Percentiles rank a stretch among this genome's conserved stretches.
Evolutionary conservation across 2,329 filamentous ascomycete genomes (phyloP).

Genomic region (Zasmidium citrigriseum): DNA sequence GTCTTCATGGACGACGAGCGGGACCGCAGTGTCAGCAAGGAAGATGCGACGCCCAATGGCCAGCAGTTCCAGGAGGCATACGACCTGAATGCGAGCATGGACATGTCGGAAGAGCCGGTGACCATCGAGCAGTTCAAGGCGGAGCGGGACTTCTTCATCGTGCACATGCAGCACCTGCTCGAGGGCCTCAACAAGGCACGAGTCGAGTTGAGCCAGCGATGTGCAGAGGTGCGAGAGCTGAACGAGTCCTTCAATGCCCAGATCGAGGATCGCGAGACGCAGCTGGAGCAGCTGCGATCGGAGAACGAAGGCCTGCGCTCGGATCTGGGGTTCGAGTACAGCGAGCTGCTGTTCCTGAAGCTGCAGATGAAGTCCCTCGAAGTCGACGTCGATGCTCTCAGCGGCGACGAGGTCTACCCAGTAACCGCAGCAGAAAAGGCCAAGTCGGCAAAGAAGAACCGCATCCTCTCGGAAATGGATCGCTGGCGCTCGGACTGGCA

Average conservation of each 20-base stretch:
- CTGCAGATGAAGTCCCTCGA: conserved; percentile 41
- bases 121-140: conserved; percentile 25
- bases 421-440: conserved; percentile 5
- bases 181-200: conserved; percentile 32
- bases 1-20: conserved; percentile 33
- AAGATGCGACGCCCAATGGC: conserved; percentile 14
- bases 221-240: conserved; percentile 34
- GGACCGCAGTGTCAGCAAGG: background rate
- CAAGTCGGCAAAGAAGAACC: conserved; percentile 19
- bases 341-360: conserved; percentile 41
- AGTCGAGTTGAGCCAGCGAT: conserved; percentile 34
- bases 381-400: conserved; percentile 30
- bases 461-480: conserved; percentile 34
- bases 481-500: conserved; percentile 39
- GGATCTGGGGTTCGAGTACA: conserved; percentile 41
- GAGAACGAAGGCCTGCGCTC: conserved; percentile 40
- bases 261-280: conserved; percentile 33
- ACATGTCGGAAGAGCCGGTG: conserved; percentile 4
- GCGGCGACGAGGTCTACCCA: conserved; percentile 16
- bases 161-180: conserved; percentile 33
- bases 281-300: conserved; percentile 34
- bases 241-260: conserved; percentile 32
- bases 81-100: conserved; percentile 9
- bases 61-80: conserved; percentile 14
- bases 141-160: conserved; percentile 28